A percentile compares a stretch with the other conserved stretches of the same genome.
These are phyloP conservation scores for Plasmodium chabaudi DNA, from an alignment of 169 alveolate genomes.

Conservation along the genomic window DNA sequence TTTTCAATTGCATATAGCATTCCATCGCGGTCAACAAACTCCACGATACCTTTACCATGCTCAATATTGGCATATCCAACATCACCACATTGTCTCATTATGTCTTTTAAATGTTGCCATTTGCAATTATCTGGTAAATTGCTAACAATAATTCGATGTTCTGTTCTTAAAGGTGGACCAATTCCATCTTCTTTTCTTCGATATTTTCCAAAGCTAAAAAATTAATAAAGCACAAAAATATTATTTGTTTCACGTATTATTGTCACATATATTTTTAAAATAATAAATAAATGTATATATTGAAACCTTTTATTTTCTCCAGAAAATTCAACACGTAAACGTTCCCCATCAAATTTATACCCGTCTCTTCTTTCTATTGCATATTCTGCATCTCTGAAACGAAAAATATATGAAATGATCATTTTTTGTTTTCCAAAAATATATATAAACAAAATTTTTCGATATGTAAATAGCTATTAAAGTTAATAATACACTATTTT, in stretches of 20 bases:
- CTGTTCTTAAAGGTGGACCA: conserved; percentile 83
- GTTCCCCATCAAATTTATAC: conserved; percentile 77
- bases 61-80: conserved; percentile 87
- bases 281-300: background rate
- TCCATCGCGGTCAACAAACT: conserved; percentile 79
- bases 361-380: conserved; percentile 85
- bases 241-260: background rate
- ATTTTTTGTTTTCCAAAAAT: conserved; percentile 35
- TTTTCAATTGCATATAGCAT: conserved; percentile 83
- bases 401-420: conserved; percentile 1
- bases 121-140: conserved; percentile 86
- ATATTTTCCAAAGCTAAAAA: conserved; percentile 70
- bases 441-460: conserved; percentile 7
- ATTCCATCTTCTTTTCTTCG: conserved; percentile 60
- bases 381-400: conserved; percentile 83
- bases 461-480: conserved; percentile 10
- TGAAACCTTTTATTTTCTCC: conserved; percentile 77
- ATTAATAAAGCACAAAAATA: conserved; percentile 3
- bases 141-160: conserved; percentile 80
- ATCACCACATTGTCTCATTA: conserved; percentile 87
- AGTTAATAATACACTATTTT: background rate
- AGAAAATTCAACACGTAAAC: conserved; percentile 86
- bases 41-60: conserved; percentile 85
- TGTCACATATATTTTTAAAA: background rate
- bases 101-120: conserved; percentile 90